Conservation (phyloP, 371 early-diverging fungal genomes). For the Apophysomyces trapeziformis region DNA sequence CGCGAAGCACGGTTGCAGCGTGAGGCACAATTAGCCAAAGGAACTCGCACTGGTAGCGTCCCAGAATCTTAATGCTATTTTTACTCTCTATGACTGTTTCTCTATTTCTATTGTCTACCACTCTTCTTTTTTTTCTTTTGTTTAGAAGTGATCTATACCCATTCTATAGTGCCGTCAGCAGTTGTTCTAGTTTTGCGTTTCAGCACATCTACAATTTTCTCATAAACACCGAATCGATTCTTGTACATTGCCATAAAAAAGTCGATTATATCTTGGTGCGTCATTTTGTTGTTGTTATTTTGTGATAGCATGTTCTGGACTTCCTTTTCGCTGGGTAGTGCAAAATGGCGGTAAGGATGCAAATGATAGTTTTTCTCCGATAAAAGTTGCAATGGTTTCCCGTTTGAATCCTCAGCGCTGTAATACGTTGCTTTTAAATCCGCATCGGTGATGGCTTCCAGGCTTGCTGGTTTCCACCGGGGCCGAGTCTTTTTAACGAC, state of each 20-base stretch:
- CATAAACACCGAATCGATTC: constrained; percentile 9
- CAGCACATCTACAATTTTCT: constrained; percentile 12
- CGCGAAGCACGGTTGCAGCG: constrained; percentile 9
- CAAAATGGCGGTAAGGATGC: constrained; percentile 80
- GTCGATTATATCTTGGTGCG: background rate
- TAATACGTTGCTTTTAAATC: constrained; percentile 66
- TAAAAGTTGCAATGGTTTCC: constrained; percentile 32
- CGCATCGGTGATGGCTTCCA: constrained; percentile 46
- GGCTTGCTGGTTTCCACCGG: constrained; percentile 74
- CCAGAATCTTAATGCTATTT: too few species aligned
- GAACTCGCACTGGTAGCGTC: background rate
- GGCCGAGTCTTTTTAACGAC: constrained; percentile 74
- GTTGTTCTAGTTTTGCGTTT: constrained; percentile 2
- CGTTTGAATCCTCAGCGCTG: constrained; percentile 35
- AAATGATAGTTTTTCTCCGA: constrained; percentile 43
- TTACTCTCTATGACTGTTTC: too few species aligned
- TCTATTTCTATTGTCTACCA: background rate
- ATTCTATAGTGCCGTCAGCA: background rate
- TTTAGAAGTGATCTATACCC: background rate
- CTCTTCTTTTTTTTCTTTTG: background rate
- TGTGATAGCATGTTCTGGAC: constrained; percentile 34
- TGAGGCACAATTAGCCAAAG: background rate
- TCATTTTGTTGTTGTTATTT: background rate
- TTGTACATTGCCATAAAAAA: background rate
- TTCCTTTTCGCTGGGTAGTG: constrained; percentile 83